Evolutionary conservation across 148 eudicot species (phyloP).

Genomic region (Cornus controversa): DNA sequence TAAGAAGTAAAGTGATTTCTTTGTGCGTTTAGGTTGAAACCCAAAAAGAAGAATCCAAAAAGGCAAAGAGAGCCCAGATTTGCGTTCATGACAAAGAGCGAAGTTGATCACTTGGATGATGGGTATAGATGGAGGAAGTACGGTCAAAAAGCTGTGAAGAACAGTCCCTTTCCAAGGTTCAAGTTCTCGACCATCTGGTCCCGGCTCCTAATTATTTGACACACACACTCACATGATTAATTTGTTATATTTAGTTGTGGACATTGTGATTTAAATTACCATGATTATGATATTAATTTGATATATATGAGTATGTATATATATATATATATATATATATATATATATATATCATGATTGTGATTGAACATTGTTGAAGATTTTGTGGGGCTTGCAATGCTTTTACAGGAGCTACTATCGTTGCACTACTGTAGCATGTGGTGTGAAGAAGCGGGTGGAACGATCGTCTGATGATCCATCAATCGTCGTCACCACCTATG

Average conservation of each 20-base stretch:
- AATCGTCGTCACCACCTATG: conserved; percentile 80
- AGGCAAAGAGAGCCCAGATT: conserved; percentile 70
- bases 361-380: no score
- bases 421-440: conserved; percentile 81
- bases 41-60: conserved; percentile 75
- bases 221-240: no score
- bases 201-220: conserved; percentile 2
- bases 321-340: no score
- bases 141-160: conserved; percentile 94
- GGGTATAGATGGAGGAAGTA: conserved; percentile 98
- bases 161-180: conserved; percentile 93
- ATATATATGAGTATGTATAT: no score
- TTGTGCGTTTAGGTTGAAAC: conserved; percentile 46
- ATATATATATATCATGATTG: no score
- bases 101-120: conserved; percentile 89
- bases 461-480: conserved; percentile 65
- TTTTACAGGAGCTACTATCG: conserved; percentile 81
- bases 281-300: not conserved
- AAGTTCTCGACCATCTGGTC: not conserved
- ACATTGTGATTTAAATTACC: not conserved
- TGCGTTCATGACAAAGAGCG: conserved; percentile 92
- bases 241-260: not conserved
- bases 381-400: not conserved
- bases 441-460: conserved; percentile 87
- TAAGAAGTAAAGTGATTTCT: not conserved